A percentile compares a stretch with the other conserved stretches of the same genome.
phyloP scores from a whole-genome alignment of 2,329 filamentous ascomycete species.

The Ophiostoma novo-ulmi region DNA sequence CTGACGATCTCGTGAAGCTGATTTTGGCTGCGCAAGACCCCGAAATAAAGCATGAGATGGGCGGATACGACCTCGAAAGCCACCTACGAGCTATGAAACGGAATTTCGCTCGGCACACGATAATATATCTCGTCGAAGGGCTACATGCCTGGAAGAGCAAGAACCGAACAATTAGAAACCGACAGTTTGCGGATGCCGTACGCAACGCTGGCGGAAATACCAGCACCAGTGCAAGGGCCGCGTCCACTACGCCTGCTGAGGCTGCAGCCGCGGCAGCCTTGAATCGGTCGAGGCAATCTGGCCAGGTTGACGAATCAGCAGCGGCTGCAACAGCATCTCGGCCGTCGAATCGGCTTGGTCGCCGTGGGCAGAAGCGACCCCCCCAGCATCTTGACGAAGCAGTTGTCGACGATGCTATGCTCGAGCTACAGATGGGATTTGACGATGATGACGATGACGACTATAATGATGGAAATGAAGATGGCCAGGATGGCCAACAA shows the following conservation, averaged over 20 bases:
- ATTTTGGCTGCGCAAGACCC: constrained; percentile 37
- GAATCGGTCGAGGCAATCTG: background rate
- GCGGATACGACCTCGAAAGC: constrained; percentile 42
- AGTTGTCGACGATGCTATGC: constrained; percentile 62
- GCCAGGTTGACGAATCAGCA: constrained; percentile 20
- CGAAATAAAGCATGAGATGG: constrained; percentile 33
- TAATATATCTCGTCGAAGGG: constrained; percentile 70
- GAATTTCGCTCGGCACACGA: constrained; percentile 47
- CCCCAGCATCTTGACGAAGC: constrained; percentile 60
- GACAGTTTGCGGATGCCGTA: constrained; percentile 62
- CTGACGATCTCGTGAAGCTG: constrained; percentile 61
- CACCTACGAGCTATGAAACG: constrained; percentile 54
- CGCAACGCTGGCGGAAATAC: constrained; percentile 34
- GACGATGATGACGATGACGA: background rate
- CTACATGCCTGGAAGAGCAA: constrained; percentile 61
- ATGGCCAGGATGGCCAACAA: background rate
- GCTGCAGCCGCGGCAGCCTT: constrained; percentile 24
- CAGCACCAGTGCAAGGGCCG: background rate
- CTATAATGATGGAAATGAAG: constrained; percentile 36
- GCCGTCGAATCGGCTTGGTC: constrained; percentile 26
- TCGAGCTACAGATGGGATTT: constrained; percentile 61
- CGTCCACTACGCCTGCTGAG: background rate
- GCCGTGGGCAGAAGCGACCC: constrained; percentile 39
- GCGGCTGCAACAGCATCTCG: constrained; percentile 22
- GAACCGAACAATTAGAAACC: constrained; percentile 61